Evolutionary conservation across 257 asterid species (phyloP).

Genomic region (Cruciata laevipes): DNA sequence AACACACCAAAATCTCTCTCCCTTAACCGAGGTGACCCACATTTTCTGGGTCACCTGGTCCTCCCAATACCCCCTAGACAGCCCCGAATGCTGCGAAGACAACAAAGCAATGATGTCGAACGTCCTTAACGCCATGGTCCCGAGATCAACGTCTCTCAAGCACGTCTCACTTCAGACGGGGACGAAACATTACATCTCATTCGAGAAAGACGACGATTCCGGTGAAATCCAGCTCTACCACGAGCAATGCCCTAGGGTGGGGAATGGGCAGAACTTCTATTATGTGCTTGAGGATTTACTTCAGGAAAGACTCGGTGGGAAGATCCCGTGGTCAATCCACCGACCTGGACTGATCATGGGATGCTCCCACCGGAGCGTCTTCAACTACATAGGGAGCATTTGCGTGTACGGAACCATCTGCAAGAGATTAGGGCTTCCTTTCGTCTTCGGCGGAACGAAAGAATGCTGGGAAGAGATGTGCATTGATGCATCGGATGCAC

Average conservation of each 20-base stretch:
- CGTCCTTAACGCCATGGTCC: slow-evolving; percentile 45
- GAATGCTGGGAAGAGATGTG: slow-evolving; percentile 73
- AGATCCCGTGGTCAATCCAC: slow-evolving; percentile 62
- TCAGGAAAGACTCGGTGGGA: slow-evolving; percentile 33
- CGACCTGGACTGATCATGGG: slow-evolving; percentile 78
- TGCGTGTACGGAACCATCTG: slow-evolving; percentile 76
- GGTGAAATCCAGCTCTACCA: slow-evolving; percentile 20
- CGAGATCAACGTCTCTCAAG: slow-evolving; percentile 33
- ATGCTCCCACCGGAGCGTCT: slow-evolving; percentile 41
- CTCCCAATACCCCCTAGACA: slow-evolving; percentile 48
- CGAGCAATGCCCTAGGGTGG: slow-evolving; percentile 60
- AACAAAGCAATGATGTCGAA: slow-evolving; percentile 69
- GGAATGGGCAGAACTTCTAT: slow-evolving; percentile 44
- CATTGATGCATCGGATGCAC: slow-evolving; percentile 68
- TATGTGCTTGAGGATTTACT: slow-evolving; percentile 75
- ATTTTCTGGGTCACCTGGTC: slow-evolving; percentile 91
- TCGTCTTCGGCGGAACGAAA: slow-evolving; percentile 62
- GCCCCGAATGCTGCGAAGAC: slow-evolving; percentile 48
- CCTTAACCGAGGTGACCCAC: slow-evolving; percentile 43
- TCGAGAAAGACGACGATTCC: slow-evolving; percentile 11
- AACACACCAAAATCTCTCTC: slow-evolving; percentile 37
- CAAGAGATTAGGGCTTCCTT: slow-evolving; percentile 53
- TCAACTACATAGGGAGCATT: slow-evolving; percentile 60
- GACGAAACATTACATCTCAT: slow-evolving; percentile 57
- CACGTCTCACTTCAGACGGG: slow-evolving; percentile 86